Evolutionary conservation across 2,329 filamentous ascomycete species (phyloP).

Genomic region (Microcyclospora pomicola): DNA sequence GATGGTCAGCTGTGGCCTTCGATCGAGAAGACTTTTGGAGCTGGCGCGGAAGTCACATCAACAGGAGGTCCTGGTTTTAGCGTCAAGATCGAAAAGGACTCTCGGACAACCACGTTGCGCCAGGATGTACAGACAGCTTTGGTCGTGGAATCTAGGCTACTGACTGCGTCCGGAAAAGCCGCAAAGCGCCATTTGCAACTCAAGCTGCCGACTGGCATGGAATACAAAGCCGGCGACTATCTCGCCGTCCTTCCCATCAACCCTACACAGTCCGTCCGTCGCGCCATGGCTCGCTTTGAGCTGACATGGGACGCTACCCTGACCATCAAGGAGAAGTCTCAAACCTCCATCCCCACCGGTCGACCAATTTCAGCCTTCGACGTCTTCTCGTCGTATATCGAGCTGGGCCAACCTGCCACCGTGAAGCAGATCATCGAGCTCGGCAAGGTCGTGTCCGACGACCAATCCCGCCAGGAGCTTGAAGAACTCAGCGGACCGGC

Average conservation of each 20-base stretch:
- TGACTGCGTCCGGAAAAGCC: conserved; percentile 39
- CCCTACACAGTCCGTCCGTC: conserved; percentile 44
- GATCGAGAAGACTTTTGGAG: conserved; percentile 23
- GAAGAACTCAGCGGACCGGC: conserved; percentile 28
- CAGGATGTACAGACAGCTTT: background rate
- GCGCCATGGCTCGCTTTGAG: conserved; percentile 50
- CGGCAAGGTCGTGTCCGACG: conserved; percentile 34
- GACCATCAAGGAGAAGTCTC: conserved; percentile 36
- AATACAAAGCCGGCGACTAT: conserved; percentile 63
- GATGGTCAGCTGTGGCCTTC: conserved; percentile 43
- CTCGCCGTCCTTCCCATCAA: conserved; percentile 53
- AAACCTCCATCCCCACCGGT: conserved; percentile 52
- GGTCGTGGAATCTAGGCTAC: conserved; percentile 22
- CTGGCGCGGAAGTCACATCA: conserved; percentile 9
- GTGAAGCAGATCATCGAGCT: conserved; percentile 39
- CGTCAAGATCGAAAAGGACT: too few species aligned
- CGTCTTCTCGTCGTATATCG: conserved; percentile 56
- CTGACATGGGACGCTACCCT: conserved; percentile 52
- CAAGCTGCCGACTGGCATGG: conserved; percentile 33
- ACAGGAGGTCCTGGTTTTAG: background rate
- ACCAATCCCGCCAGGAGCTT: conserved; percentile 37
- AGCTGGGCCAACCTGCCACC: conserved; percentile 58
- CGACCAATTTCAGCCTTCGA: conserved; percentile 47
- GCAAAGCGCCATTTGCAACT: conserved; percentile 43
- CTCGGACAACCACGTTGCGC: background rate